These are phyloP conservation scores for Lathyrus sativus DNA, from an alignment of 306 rosid genomes.

Conservation along the genomic window DNA sequence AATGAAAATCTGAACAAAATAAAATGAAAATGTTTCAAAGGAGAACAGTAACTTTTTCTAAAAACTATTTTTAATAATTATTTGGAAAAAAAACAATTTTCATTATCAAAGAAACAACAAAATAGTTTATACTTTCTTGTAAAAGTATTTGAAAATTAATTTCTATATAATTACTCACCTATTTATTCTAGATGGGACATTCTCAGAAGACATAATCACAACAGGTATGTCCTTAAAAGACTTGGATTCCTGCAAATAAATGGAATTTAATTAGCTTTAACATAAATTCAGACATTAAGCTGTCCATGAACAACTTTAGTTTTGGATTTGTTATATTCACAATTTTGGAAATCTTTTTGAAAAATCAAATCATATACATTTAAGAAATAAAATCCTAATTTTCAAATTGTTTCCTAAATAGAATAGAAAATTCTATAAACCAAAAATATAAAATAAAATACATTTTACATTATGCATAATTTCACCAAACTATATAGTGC, in stretches of 20 bases:
- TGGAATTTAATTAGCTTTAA: conserved; percentile 21
- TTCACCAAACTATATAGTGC: not conserved
- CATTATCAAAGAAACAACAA: no score
- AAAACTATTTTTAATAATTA: no score
- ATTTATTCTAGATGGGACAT: conserved; percentile 81
- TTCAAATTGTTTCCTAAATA: conserved; percentile 33
- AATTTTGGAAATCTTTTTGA: conserved; percentile 28
- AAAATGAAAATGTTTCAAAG: no score
- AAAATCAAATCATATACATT: conserved; percentile 6
- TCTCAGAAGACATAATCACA: conserved; percentile 94
- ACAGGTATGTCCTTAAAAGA: conserved; percentile 86
- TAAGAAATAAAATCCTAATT: conserved; percentile 24
- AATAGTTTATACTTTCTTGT: no score
- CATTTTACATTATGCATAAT: not conserved
- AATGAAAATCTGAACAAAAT: no score
- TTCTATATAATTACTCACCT: conserved; percentile 46
- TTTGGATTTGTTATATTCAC: conserved; percentile 10
- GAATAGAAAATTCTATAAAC: not conserved
- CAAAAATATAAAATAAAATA: not conserved
- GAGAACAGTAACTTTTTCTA: no score
- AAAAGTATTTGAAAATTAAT: no score
- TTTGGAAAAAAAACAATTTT: no score
- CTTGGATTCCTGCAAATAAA: conserved; percentile 75
- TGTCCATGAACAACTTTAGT: conserved; percentile 1
- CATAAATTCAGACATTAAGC: not conserved